Conservation (phyloP, 2,329 filamentous ascomycete genomes). For the Phialocephala subalpina region DNA sequence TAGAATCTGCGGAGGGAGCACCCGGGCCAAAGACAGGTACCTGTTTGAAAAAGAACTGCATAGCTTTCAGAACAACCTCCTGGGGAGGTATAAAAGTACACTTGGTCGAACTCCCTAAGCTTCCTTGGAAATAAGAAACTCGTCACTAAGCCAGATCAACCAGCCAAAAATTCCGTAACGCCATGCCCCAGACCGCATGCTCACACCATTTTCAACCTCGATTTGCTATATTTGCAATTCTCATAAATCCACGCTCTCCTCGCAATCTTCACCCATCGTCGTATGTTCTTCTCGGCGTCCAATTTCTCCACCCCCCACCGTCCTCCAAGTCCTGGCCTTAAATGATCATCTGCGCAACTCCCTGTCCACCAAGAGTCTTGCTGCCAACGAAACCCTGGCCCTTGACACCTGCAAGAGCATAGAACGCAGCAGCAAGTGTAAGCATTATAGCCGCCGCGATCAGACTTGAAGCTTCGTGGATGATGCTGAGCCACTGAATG, state of each 20-base stretch:
- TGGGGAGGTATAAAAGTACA: conserved; percentile 36
- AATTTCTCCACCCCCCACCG: not conserved
- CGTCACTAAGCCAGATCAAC: conserved; percentile 32
- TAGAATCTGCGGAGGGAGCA: not conserved
- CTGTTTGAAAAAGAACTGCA: conserved; percentile 12
- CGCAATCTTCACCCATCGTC: not conserved
- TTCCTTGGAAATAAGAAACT: conserved; percentile 25
- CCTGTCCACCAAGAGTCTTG: conserved; percentile 94
- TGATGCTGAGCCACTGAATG: conserved; percentile 85
- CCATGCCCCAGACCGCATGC: conserved; percentile 35
- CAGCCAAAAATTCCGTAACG: conserved; percentile 29
- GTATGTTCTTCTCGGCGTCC: not conserved
- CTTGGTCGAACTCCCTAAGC: conserved; percentile 20
- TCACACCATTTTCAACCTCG: conserved; percentile 27
- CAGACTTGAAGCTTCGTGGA: conserved; percentile 71
- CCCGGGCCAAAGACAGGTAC: not conserved
- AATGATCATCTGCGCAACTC: conserved; percentile 98
- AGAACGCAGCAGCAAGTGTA: conserved; percentile 79
- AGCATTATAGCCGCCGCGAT: conserved; percentile 89
- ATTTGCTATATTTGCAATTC: not conserved
- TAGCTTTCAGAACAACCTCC: conserved; percentile 12
- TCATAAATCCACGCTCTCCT: not conserved
- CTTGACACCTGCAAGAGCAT: conserved; percentile 80
- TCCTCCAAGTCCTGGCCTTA: conserved; percentile 51
- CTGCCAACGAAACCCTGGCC: conserved; percentile 88